phyloP scores from a whole-genome alignment of 305 asterid genomes.

The Solanum hybrid region DNA sequence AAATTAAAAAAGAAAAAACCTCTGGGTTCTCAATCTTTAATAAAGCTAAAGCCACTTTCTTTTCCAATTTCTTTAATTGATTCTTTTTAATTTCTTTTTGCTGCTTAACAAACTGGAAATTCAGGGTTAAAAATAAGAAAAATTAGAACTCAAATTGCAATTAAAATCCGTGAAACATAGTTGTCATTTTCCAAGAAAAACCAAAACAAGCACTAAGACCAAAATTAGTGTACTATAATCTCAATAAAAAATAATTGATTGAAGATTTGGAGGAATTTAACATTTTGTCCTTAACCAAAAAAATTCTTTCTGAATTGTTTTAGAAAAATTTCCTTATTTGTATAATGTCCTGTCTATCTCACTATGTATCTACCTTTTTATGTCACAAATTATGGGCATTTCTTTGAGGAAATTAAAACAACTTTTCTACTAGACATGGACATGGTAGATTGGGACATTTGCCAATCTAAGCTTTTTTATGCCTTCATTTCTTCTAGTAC shows the following conservation, averaged over 20 bases:
- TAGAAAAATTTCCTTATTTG: neutral
- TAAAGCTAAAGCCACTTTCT: neutral
- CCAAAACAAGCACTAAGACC: neutral
- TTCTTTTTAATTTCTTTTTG: neutral
- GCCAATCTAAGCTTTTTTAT: neutral
- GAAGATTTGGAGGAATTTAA: neutral
- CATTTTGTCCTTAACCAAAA: neutral
- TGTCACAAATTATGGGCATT: neutral
- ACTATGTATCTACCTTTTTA: neutral
- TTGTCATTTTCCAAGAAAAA: neutral
- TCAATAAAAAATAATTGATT: neutral
- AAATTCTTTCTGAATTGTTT: neutral
- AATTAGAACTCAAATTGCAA: neutral
- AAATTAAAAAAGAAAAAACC: too few relatives aligned
- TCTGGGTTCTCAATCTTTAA: neutral
- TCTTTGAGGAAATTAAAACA: neutral
- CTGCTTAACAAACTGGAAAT: neutral
- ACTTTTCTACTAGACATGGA: neutral
- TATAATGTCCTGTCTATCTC: neutral
- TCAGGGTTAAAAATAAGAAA: neutral
- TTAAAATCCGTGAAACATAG: neutral
- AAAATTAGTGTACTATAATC: neutral
- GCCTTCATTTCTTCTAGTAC: neutral
- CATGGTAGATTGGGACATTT: neutral
- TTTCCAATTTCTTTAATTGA: neutral